phyloP scores from a whole-genome alignment of 768 basidiomycete species.

The Albatrellus ellisii region DNA sequence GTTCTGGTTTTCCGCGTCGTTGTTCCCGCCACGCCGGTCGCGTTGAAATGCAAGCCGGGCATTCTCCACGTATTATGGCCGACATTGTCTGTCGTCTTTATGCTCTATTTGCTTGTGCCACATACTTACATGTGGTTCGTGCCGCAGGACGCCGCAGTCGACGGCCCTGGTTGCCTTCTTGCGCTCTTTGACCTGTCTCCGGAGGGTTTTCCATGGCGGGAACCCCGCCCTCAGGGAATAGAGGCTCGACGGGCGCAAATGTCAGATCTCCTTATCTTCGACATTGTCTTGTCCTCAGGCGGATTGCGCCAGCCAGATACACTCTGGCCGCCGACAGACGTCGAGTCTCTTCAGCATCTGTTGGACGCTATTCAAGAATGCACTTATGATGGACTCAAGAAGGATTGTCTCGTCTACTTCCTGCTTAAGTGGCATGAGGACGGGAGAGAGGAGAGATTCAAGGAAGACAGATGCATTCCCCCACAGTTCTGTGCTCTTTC shows the following conservation, averaged over 20 bases:
- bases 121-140: neutral
- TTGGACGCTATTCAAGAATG: slow-evolving; percentile 48
- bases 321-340: slow-evolving; percentile 57
- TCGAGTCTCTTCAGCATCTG: slow-evolving; percentile 37
- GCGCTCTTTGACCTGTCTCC: slow-evolving; percentile 37
- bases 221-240: slow-evolving; percentile 40
- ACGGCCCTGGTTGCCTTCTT: slow-evolving; percentile 7
- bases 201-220: slow-evolving; percentile 46
- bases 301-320: slow-evolving; percentile 44
- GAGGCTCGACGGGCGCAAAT: slow-evolving; percentile 47
- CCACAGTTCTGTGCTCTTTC: slow-evolving; percentile 64
- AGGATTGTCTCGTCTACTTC: slow-evolving; percentile 70
- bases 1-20: slow-evolving; percentile 1
- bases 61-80: neutral
- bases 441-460: slow-evolving; percentile 39
- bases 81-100: neutral
- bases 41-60: too few relatives aligned
- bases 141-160: slow-evolving; percentile 5
- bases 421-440: slow-evolving; percentile 72
- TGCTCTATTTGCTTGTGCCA: neutral
- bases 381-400: slow-evolving; percentile 62
- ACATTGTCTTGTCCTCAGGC: slow-evolving; percentile 55
- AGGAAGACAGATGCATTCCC: slow-evolving; percentile 45
- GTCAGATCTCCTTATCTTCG: slow-evolving; percentile 56
- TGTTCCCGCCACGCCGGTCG: neutral